phyloP scores from a whole-genome alignment of 2,329 filamentous ascomycete genomes.

The Dactylellina haptotyla region DNA sequence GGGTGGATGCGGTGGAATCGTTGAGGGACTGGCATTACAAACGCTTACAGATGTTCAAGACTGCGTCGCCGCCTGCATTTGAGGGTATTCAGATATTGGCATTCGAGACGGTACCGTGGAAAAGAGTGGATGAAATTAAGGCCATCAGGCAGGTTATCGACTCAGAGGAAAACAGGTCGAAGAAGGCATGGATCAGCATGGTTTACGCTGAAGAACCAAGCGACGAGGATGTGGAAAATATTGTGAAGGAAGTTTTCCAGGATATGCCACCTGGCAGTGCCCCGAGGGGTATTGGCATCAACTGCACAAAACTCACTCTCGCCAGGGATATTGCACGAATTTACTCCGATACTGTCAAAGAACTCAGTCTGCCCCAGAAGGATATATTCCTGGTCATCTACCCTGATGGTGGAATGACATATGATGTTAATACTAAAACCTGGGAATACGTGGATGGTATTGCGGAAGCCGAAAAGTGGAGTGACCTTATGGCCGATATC shows the following conservation, averaged over 20 bases:
- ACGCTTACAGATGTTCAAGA: slow-evolving; percentile 21
- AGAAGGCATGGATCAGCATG: slow-evolving; percentile 39
- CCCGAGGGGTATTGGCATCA: slow-evolving; percentile 38
- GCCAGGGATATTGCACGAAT: slow-evolving; percentile 8
- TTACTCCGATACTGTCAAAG: slow-evolving; percentile 28
- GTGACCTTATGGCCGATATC: slow-evolving; percentile 8
- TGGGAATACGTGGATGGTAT: slow-evolving; percentile 35
- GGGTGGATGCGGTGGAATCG: not conserved
- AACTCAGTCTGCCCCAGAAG: not conserved
- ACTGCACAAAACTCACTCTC: slow-evolving; percentile 38
- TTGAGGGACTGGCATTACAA: slow-evolving; percentile 33
- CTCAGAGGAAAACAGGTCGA: slow-evolving; percentile 6
- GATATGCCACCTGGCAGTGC: not conserved
- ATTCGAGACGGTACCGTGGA: slow-evolving; percentile 43
- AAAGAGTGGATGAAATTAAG: slow-evolving; percentile 28
- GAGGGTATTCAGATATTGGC: slow-evolving; percentile 16
- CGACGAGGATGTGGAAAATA: not conserved
- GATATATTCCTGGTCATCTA: slow-evolving; percentile 28
- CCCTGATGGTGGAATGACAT: slow-evolving; percentile 43
- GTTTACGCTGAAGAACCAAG: slow-evolving; percentile 25
- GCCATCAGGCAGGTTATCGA: slow-evolving; percentile 24
- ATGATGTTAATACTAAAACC: slow-evolving; percentile 41
- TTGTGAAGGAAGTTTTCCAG: slow-evolving; percentile 26
- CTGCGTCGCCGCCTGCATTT: not conserved
- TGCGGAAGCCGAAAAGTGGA: slow-evolving; percentile 35